Base-by-base conservation (phyloP, 208 protist species). In the Leishmania amazonensis region DNA sequence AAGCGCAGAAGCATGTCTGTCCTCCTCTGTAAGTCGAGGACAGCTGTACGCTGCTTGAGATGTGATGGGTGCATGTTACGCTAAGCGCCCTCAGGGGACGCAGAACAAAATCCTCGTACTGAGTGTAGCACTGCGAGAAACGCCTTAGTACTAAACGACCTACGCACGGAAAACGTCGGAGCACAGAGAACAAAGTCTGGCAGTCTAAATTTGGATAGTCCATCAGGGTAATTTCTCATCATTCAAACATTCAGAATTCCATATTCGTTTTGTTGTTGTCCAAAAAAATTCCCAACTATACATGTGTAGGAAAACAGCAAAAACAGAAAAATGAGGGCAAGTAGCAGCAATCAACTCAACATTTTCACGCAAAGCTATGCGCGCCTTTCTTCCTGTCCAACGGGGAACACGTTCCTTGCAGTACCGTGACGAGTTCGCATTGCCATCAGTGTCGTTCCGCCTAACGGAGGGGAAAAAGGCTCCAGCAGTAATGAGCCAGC, bases 181-280 rank as follows among this genome's bases (percentile, higher is more conserved):
- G 38, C 17, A 74, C 28, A 6, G 73, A 83, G 45, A 75, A 83
- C 24, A 83, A 47, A 8, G 73, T 83, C 57, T 83, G 79, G 31
- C 62, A 83, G 0, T 83, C 73, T 28, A 78, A 67, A 17, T 65
- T 67, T 0, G 79, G 79, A 47, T 78, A 83, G 11, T 83, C 79
- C 79, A 83, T 83, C 1, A 35, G 38, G 0, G 11, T 8, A 35
- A 0, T 35, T 15, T 35, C 2, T 9, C 60, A 65, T 53, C 49
- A 0, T 53, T 53, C 49, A 53, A 17, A 53, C 49, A 0, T 53
- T 53, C 49, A 0, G 51, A 13, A 54, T 0, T 11, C 51, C 9
- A 9, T 47, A 47, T 47, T 19, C 13, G 0, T 54, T 54, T 54
- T 19, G 15, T 19, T 54, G 9, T 19, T 54, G 2, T 19, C 19